A percentile compares a stretch with the other conserved stretches of the same genome.
These are phyloP conservation scores for Cryptococcus floricola DNA, from an alignment of 1,284 basidiomycete species.

Conservation along the genomic window DNA sequence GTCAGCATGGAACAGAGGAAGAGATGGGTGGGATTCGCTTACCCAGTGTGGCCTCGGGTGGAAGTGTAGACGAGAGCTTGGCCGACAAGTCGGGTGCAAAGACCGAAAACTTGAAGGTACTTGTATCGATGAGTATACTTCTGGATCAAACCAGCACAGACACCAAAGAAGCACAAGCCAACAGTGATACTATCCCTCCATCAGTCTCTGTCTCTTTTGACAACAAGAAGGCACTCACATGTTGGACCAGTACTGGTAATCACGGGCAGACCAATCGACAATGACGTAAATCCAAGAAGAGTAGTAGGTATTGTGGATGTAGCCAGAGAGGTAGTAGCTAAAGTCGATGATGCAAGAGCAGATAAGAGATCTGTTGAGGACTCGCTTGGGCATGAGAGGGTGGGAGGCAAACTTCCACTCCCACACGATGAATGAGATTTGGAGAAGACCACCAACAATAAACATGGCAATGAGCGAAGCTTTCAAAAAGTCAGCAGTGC, in stretches of 20 bases:
- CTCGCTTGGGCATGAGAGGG: slow-evolving; percentile 43
- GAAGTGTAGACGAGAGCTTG: slow-evolving; percentile 10
- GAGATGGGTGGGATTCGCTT: not conserved
- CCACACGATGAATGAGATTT: slow-evolving; percentile 41
- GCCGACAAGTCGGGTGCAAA: slow-evolving; percentile 26
- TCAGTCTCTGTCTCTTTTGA: not conserved
- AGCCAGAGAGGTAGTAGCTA: slow-evolving; percentile 37
- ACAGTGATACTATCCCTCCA: slow-evolving; percentile 16
- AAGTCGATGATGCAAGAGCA: slow-evolving; percentile 34
- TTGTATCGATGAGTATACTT: slow-evolving; percentile 50
- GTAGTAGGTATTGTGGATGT: slow-evolving; percentile 39
- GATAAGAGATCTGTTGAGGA: slow-evolving; percentile 44
- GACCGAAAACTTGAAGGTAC: slow-evolving; percentile 31
- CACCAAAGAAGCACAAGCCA: slow-evolving; percentile 45
- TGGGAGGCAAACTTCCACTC: slow-evolving; percentile 39
- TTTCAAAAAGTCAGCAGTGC: not conserved
- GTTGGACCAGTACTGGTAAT: not conserved
- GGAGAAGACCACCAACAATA: slow-evolving; percentile 40
- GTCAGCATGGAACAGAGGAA: slow-evolving; percentile 13
- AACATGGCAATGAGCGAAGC: slow-evolving; percentile 49
- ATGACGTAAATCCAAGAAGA: slow-evolving; percentile 42
- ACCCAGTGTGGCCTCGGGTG: slow-evolving; percentile 1
- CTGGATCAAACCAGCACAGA: slow-evolving; percentile 42
- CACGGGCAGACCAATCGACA: slow-evolving; percentile 13
- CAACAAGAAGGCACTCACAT: slow-evolving; percentile 6